phyloP scores from a whole-genome alignment of 768 basidiomycete genomes.

The Macrolepiota fuliginosa region DNA sequence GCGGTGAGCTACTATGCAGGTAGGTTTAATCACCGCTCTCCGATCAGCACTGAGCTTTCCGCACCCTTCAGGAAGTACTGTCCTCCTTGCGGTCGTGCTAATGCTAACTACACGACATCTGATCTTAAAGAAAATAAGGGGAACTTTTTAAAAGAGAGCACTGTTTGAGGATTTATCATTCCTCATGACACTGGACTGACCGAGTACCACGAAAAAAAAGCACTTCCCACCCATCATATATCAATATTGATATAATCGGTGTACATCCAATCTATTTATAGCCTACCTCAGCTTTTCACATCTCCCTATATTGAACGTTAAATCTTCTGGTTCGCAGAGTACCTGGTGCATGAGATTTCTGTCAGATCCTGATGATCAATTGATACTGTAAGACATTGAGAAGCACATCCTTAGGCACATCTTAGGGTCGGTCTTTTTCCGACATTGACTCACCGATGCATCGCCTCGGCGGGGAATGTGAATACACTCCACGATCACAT shows the following conservation, averaged over 20 bases:
- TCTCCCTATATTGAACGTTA: neutral
- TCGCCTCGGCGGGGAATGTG: neutral
- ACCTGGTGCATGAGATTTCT: neutral
- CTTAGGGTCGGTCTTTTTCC: neutral
- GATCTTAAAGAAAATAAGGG: conserved; percentile 34
- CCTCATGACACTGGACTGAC: neutral
- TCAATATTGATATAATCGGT: neutral
- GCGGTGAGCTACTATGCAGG: conserved; percentile 52
- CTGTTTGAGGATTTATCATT: neutral
- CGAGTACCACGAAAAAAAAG: neutral
- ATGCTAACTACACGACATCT: conserved; percentile 39
- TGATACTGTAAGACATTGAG: neutral
- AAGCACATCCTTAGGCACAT: neutral
- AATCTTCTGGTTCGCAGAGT: neutral
- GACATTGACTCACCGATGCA: neutral
- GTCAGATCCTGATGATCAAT: neutral
- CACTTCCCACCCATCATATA: neutral
- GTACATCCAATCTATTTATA: neutral
- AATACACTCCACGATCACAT: neutral
- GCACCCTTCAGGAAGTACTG: conserved; percentile 20
- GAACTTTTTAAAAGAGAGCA: conserved; percentile 37
- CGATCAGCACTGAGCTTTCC: neutral
- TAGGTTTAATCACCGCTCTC: conserved; percentile 13
- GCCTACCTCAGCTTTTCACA: neutral
- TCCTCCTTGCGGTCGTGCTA: conserved; percentile 40